phyloP scores from a whole-genome alignment of 2,329 filamentous ascomycete genomes.

The Xylaria sp. region DNA sequence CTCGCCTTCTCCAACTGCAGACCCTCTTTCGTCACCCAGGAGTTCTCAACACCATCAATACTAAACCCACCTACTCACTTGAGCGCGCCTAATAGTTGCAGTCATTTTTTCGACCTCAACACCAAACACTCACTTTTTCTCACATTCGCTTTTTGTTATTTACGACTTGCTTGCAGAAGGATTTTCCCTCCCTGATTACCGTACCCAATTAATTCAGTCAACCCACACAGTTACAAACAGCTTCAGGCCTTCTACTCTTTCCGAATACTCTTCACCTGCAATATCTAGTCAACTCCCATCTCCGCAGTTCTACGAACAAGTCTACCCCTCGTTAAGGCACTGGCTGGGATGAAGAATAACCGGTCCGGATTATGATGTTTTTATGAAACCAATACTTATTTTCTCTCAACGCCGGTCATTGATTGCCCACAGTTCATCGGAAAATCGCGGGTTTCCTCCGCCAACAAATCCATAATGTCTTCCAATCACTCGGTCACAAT shows the following conservation, averaged over 20 bases:
- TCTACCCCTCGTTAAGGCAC: slow-evolving; percentile 36
- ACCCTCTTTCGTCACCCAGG: slow-evolving; percentile 48
- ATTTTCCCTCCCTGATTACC: slow-evolving; percentile 43
- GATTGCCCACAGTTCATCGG: slow-evolving; percentile 27
- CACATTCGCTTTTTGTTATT: slow-evolving; percentile 39
- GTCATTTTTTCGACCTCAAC: slow-evolving; percentile 30
- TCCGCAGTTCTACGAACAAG: neutral
- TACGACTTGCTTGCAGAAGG: slow-evolving; percentile 21
- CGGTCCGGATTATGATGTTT: slow-evolving; percentile 45
- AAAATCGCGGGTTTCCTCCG: slow-evolving; percentile 11
- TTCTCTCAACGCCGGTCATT: slow-evolving; percentile 32
- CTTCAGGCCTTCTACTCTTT: slow-evolving; percentile 34
- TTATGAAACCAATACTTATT: slow-evolving; percentile 36
- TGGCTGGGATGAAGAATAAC: slow-evolving; percentile 47
- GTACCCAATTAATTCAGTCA: slow-evolving; percentile 44
- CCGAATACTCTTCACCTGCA: slow-evolving; percentile 35
- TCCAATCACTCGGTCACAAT: slow-evolving; percentile 24
- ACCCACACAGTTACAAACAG: slow-evolving; percentile 42
- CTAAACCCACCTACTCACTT: neutral
- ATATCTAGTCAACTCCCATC: slow-evolving; percentile 15
- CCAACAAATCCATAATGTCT: slow-evolving; percentile 37
- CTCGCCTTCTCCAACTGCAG: slow-evolving; percentile 48
- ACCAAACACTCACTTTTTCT: slow-evolving; percentile 39
- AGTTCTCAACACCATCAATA: slow-evolving; percentile 23
- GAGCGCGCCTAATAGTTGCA: slow-evolving; percentile 27